Conservation (phyloP, 2,329 filamentous ascomycete species). For the Xenosphaeropsis pyriputrescens region DNA sequence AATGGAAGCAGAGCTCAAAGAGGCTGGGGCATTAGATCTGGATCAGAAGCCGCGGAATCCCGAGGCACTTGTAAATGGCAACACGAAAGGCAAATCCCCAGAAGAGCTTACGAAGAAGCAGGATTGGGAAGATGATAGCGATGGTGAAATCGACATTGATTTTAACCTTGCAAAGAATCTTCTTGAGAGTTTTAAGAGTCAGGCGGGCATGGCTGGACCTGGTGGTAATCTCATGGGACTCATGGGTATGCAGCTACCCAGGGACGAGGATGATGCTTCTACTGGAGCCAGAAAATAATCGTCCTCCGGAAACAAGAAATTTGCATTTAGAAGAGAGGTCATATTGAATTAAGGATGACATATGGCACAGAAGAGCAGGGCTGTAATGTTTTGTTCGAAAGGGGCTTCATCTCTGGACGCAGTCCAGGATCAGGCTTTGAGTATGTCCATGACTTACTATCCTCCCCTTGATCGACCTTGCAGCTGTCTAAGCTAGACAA, state of each 20-base stretch:
- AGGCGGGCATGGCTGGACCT: slow-evolving; percentile 73
- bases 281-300: not conserved
- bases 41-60: slow-evolving; percentile 22
- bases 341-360: too few relatives aligned
- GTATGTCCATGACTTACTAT: too few relatives aligned
- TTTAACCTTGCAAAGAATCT: slow-evolving; percentile 83
- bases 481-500: slow-evolving; percentile 26
- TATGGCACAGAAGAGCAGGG: too few relatives aligned
- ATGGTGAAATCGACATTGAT: slow-evolving; percentile 60
- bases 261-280: slow-evolving; percentile 49
- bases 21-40: slow-evolving; percentile 48
- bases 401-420: too few relatives aligned
- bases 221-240: slow-evolving; percentile 76
- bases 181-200: slow-evolving; percentile 82
- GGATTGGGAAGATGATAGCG: slow-evolving; percentile 29
- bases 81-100: not conserved
- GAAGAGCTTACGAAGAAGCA: slow-evolving; percentile 9
- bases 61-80: slow-evolving; percentile 15
- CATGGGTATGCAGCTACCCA: slow-evolving; percentile 70
- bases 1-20: slow-evolving; percentile 60
- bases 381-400: too few relatives aligned
- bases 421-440: too few relatives aligned
- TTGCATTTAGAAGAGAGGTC: too few relatives aligned
- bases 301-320: not conserved
- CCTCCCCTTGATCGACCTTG: too few relatives aligned